These are phyloP conservation scores for Plenodomus biglobosus DNA, from an alignment of 2,329 filamentous ascomycete genomes.

Conservation along the genomic window DNA sequence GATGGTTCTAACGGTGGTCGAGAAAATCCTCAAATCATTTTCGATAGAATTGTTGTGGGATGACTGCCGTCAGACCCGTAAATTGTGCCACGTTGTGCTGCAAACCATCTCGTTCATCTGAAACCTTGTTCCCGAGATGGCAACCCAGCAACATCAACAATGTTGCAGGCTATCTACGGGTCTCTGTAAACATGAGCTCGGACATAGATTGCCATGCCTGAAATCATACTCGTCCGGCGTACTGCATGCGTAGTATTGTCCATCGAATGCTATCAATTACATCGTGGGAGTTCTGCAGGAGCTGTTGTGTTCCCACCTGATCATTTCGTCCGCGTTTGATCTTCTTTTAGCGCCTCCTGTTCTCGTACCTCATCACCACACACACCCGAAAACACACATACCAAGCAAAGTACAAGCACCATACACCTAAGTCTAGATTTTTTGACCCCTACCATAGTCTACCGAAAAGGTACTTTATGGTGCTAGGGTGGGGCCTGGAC, in stretches of 20 bases:
- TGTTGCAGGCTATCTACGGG: background rate
- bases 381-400: slow-evolving; percentile 8
- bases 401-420: slow-evolving; percentile 16
- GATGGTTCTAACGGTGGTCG: background rate
- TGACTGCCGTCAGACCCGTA: background rate
- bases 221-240: background rate
- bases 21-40: background rate
- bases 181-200: background rate
- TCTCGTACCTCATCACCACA: slow-evolving; percentile 14
- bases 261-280: background rate
- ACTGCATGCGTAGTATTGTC: background rate
- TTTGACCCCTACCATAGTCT: slow-evolving; percentile 4
- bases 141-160: background rate
- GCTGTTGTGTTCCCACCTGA: slow-evolving; percentile 14
- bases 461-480: slow-evolving; percentile 3
- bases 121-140: background rate
- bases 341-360: slow-evolving; percentile 26
- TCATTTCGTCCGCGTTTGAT: slow-evolving; percentile 42
- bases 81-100: background rate
- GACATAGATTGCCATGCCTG: background rate
- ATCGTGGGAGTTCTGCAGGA: background rate
- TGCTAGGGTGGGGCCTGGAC: slow-evolving; percentile 7
- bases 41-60: background rate
- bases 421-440: slow-evolving; percentile 14
- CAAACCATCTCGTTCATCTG: background rate